Conservation (phyloP, 116 monocot species). For the Posidonia oceanica region DNA sequence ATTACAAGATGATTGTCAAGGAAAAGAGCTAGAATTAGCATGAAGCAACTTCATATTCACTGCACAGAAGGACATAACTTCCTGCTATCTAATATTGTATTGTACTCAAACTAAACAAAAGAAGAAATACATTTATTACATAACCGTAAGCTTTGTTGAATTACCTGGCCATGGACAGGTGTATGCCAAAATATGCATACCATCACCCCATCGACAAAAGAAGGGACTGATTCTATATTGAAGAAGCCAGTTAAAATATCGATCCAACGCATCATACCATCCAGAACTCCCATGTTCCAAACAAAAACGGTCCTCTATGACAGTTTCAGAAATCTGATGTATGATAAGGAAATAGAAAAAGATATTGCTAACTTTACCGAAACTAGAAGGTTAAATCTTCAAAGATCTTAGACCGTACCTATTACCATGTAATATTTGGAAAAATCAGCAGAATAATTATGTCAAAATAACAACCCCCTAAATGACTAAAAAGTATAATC, state of each 20-base stretch:
- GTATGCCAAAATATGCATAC: constrained; percentile 91
- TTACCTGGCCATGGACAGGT: constrained; percentile 99
- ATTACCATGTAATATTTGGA: not conserved
- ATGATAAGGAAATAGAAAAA: constrained; percentile 15
- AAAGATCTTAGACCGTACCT: not conserved
- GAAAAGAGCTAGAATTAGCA: not conserved
- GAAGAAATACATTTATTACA: too few relatives aligned
- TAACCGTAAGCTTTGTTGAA: not conserved
- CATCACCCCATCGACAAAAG: constrained; percentile 98
- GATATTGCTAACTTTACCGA: not conserved
- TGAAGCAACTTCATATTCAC: not conserved
- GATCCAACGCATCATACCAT: constrained; percentile 79
- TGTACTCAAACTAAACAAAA: too few relatives aligned
- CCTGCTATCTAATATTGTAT: too few relatives aligned
- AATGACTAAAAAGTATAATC: too few relatives aligned
- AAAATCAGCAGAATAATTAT: not conserved
- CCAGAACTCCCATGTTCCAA: constrained; percentile 76
- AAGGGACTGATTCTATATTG: constrained; percentile 92
- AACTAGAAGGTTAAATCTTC: too few relatives aligned
- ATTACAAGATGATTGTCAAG: too few relatives aligned
- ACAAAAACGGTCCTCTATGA: constrained; percentile 95
- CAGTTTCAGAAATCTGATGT: constrained; percentile 90
- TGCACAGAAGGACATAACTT: not conserved
- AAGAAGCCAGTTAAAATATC: constrained; percentile 94
- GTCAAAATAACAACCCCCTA: too few relatives aligned